phyloP scores from a whole-genome alignment of 495 filamentous ascomycete species.

The Aspergillus ostianus region DNA sequence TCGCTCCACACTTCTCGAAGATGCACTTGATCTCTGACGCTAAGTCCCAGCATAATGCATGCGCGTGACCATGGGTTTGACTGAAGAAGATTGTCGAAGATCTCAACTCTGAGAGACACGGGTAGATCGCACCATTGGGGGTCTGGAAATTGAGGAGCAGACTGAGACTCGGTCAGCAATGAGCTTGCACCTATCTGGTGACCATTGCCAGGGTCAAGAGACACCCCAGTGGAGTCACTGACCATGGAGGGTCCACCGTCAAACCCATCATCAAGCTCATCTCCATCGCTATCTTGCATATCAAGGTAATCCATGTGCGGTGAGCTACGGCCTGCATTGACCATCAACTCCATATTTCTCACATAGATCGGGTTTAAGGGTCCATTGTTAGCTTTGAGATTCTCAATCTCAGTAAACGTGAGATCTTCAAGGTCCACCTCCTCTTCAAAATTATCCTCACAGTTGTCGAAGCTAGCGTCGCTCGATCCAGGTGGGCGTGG shows the following conservation, averaged over 20 bases:
- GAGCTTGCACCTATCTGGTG: not conserved
- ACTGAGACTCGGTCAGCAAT: not conserved
- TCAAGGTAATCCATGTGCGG: slow-evolving; percentile 3
- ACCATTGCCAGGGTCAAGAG: not conserved
- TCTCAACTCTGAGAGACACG: slow-evolving; percentile 34
- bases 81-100: slow-evolving; percentile 32
- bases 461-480: not conserved
- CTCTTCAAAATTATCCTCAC: not conserved
- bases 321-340: not conserved
- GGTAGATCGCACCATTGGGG: slow-evolving; percentile 38
- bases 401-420: slow-evolving; percentile 22
- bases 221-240: slow-evolving; percentile 2
- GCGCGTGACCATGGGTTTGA: slow-evolving; percentile 16
- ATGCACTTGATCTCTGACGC: slow-evolving; percentile 17
- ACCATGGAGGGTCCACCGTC: slow-evolving; percentile 1
- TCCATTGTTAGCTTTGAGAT: slow-evolving; percentile 34
- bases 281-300: slow-evolving; percentile 23
- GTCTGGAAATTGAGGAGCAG: slow-evolving; percentile 6
- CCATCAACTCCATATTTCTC: slow-evolving; percentile 37
- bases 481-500: slow-evolving; percentile 10
- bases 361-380: slow-evolving; percentile 34
- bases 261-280: not conserved
- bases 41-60: slow-evolving; percentile 28
- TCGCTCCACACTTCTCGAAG: slow-evolving; percentile 14
- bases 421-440: slow-evolving; percentile 17